phyloP scores from a whole-genome alignment of 129 eudicot species.

The Logfia minima region DNA sequence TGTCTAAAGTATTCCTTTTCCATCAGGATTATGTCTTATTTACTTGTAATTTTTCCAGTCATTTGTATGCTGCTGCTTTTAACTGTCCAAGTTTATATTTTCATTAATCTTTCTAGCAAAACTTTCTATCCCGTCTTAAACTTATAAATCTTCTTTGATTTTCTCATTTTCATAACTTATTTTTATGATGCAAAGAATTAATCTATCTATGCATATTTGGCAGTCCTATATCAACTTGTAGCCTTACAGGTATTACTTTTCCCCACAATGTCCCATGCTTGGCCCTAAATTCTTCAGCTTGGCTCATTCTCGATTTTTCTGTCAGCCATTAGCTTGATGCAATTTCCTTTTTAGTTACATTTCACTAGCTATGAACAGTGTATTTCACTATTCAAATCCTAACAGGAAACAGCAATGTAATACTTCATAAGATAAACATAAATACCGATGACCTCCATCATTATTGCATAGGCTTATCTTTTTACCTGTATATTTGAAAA shows the following conservation, averaged over 20 bases:
- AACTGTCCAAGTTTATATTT: background rate
- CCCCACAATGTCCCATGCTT: no score
- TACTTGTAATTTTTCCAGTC: background rate
- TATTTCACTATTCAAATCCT: no score
- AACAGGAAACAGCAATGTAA: background rate
- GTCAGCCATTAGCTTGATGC: no score
- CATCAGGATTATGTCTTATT: background rate
- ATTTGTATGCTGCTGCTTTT: background rate
- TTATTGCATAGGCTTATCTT: background rate
- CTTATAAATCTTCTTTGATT: background rate
- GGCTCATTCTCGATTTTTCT: no score
- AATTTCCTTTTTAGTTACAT: no score
- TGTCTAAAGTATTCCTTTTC: background rate
- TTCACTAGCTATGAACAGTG: no score
- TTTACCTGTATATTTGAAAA: background rate
- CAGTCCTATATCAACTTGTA: no score
- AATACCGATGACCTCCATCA: background rate
- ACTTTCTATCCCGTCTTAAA: background rate
- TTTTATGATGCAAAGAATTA: no score
- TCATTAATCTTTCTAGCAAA: background rate
- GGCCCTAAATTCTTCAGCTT: no score
- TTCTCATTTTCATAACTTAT: background rate
- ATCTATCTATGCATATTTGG: no score
- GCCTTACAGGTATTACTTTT: no score
- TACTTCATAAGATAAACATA: background rate